phyloP scores from a whole-genome alignment of 495 filamentous ascomycete species.

The Choiromyces venosus region DNA sequence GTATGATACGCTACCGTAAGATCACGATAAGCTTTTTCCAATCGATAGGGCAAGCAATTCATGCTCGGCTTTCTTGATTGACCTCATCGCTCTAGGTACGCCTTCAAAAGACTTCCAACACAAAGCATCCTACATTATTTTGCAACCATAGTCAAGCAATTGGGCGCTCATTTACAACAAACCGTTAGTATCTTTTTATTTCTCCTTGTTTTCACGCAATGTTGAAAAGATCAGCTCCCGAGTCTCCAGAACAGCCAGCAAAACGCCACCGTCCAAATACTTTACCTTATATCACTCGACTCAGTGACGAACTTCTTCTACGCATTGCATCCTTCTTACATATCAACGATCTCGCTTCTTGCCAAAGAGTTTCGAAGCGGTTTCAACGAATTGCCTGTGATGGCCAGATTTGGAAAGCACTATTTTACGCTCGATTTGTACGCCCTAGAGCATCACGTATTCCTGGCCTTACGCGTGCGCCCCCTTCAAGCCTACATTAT shows the following conservation, averaged over 20 bases:
- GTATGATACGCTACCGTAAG: not conserved
- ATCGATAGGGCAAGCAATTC: not conserved
- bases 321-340: constrained; percentile 75
- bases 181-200: not conserved
- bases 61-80: not conserved
- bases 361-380: constrained; percentile 72
- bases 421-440: constrained; percentile 87
- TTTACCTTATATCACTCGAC: constrained; percentile 44
- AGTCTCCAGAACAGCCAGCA: constrained; percentile 26
- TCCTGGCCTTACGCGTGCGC: constrained; percentile 53
- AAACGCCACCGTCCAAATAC: constrained; percentile 46
- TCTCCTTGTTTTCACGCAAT: constrained; percentile 37
- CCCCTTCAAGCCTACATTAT: constrained; percentile 52
- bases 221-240: constrained; percentile 47
- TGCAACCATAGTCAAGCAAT: not conserved
- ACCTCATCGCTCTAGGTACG: not conserved
- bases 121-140: not conserved
- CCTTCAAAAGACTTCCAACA: not conserved
- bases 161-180: too few relatives aligned
- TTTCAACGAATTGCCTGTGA: constrained; percentile 72
- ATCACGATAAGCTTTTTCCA: not conserved
- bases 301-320: constrained; percentile 85
- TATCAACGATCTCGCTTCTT: constrained; percentile 60
- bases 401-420: constrained; percentile 82
- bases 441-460: constrained; percentile 73